phyloP scores from a whole-genome alignment of 345 rosid genomes.

The Gossypium rotundifolium region DNA sequence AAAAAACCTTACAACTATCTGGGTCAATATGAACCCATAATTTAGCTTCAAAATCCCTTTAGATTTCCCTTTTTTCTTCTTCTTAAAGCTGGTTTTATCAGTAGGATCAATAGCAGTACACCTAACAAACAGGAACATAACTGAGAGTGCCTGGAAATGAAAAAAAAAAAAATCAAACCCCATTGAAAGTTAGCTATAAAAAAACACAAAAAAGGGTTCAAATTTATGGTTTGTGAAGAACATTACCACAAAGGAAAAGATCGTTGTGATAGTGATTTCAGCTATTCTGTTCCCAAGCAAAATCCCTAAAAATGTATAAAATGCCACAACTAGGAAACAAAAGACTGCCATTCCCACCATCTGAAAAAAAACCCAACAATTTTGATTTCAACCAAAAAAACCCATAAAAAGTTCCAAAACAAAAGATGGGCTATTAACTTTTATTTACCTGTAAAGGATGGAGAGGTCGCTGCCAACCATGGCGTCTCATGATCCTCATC shows the following conservation, averaged over 20 bases:
- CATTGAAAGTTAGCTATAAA: background rate
- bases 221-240: background rate
- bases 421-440: background rate
- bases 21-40: conserved; percentile 66
- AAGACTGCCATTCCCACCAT: conserved; percentile 75
- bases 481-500: conserved; percentile 49
- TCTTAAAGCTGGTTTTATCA: conserved; percentile 68
- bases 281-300: conserved; percentile 75
- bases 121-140: conserved; percentile 66
- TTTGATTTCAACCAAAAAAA: background rate
- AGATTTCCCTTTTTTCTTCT: conserved; percentile 47
- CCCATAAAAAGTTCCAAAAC: background rate
- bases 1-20: conserved; percentile 65
- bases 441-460: conserved; percentile 69
- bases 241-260: conserved; percentile 68
- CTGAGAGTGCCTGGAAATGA: conserved; percentile 59
- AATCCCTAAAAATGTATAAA: conserved; percentile 77
- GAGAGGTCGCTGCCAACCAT: conserved; percentile 96
- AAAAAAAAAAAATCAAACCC: background rate
- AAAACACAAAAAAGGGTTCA: background rate
- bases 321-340: conserved; percentile 55
- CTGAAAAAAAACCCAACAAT: conserved; percentile 32
- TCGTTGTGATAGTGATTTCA: conserved; percentile 49
- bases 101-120: conserved; percentile 91
- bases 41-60: conserved; percentile 54